phyloP scores from a whole-genome alignment of 768 basidiomycete genomes.

The Dacryopinax primogenitus region DNA sequence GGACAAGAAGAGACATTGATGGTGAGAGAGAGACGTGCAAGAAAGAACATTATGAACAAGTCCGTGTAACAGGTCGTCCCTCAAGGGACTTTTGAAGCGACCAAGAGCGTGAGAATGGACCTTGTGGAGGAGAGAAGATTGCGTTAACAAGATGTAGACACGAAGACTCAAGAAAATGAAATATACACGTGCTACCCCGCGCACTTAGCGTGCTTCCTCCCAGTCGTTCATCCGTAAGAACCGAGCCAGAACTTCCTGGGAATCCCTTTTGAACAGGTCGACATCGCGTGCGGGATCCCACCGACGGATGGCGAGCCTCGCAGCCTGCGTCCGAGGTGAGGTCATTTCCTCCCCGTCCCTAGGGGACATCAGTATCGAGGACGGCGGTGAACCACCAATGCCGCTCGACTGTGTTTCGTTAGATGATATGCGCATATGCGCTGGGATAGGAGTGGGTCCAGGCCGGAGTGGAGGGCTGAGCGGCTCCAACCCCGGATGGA shows the following conservation, averaged over 20 bases:
- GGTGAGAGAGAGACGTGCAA: slow-evolving; percentile 6
- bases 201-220: slow-evolving; percentile 27
- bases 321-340: not conserved
- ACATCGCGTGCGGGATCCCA: slow-evolving; percentile 82
- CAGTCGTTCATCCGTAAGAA: slow-evolving; percentile 70
- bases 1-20: not conserved
- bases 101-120: slow-evolving; percentile 28
- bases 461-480: not conserved
- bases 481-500: slow-evolving; percentile 1
- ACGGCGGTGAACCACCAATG: not conserved
- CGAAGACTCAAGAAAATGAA: not conserved
- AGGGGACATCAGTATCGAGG: not conserved
- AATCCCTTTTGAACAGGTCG: slow-evolving; percentile 73
- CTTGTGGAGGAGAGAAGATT: slow-evolving; percentile 27
- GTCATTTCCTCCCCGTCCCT: slow-evolving; percentile 1
- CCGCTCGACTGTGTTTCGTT: slow-evolving; percentile 6
- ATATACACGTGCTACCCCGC: slow-evolving; percentile 1
- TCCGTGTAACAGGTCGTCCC: not conserved
- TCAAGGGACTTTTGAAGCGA: not conserved
- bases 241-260: slow-evolving; percentile 72
- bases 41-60: slow-evolving; percentile 6
- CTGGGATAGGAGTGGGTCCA: not conserved
- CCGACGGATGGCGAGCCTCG: slow-evolving; percentile 40
- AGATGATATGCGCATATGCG: slow-evolving; percentile 1
- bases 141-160: slow-evolving; percentile 4